Evolutionary conservation across 2,329 filamentous ascomycete genomes (phyloP).

Genomic region (Aspergillus sp.): DNA sequence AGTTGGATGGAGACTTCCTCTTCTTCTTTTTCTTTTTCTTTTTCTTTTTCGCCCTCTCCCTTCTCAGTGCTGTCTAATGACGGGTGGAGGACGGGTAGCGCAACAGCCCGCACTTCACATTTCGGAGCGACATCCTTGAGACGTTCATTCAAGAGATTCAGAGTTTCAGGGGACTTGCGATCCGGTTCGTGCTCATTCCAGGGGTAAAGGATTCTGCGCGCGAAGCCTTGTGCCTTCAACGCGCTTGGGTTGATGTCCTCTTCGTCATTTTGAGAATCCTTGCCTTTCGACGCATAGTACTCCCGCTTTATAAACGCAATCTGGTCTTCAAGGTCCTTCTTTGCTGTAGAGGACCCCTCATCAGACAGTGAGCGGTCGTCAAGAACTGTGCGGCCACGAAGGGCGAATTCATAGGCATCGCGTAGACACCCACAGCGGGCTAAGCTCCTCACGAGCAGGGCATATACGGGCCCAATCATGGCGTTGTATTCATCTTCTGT

Average conservation of each 20-base stretch:
- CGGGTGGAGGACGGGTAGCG: conserved; percentile 68
- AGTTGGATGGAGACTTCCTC: conserved; percentile 65
- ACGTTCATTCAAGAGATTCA: conserved; percentile 70
- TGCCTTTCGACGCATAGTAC: conserved; percentile 18
- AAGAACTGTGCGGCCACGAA: conserved; percentile 25
- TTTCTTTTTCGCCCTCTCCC: background rate
- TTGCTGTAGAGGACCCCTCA: background rate
- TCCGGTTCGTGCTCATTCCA: conserved; percentile 64
- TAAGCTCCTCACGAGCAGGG: conserved; percentile 37
- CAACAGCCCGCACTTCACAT: conserved; percentile 73
- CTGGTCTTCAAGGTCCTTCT: conserved; percentile 25
- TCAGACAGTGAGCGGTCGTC: conserved; percentile 17
- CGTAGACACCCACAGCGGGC: conserved; percentile 40
- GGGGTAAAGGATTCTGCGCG: conserved; percentile 58
- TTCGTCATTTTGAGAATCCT: background rate
- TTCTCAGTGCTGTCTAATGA: conserved; percentile 7
- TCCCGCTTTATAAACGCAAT: conserved; percentile 28
- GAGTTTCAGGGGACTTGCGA: conserved; percentile 52
- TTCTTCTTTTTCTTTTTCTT: conserved; percentile 15
- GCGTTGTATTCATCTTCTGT: conserved; percentile 36
- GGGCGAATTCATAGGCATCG: conserved; percentile 42
- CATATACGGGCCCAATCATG: conserved; percentile 37
- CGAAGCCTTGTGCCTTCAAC: conserved; percentile 40
- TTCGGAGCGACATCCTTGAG: conserved; percentile 72
- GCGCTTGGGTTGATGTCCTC: conserved; percentile 28